Evolutionary conservation across 1,284 basidiomycete genomes (phyloP).

Genomic region (Sphagnurus paluster): DNA sequence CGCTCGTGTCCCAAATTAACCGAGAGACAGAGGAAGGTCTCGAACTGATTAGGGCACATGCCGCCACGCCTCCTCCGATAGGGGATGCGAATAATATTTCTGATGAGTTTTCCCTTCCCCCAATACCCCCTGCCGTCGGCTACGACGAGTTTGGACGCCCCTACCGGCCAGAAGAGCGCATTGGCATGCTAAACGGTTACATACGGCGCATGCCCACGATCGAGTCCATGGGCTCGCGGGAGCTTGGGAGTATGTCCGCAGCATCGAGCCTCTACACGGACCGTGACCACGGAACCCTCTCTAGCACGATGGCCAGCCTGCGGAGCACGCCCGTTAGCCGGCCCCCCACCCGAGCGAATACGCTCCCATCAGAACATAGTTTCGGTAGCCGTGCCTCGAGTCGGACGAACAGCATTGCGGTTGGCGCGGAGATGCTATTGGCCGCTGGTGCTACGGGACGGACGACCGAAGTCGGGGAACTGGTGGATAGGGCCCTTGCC

Average conservation of each 20-base stretch:
- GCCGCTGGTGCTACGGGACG: conserved; percentile 11
- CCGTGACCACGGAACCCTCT: too few species aligned
- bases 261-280: conserved; percentile 26
- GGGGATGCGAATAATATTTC: not conserved
- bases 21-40: conserved; percentile 52
- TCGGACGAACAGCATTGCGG: conserved; percentile 29
- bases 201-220: conserved; percentile 79
- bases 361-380: conserved; percentile 21
- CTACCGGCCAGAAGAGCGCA: conserved; percentile 48
- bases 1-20: conserved; percentile 47
- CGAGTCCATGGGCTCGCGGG: conserved; percentile 67
- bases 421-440: conserved; percentile 25
- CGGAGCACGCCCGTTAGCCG: conserved; percentile 30
- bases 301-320: conserved; percentile 18
- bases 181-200: conserved; percentile 59
- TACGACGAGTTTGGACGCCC: conserved; percentile 48
- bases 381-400: conserved; percentile 30
- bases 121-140: conserved; percentile 30
- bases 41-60: conserved; percentile 32
- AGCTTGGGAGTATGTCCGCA: conserved; percentile 34
- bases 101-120: conserved; percentile 22
- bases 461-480: conserved; percentile 34
- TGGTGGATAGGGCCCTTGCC: conserved; percentile 18
- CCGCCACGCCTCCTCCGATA: conserved; percentile 13
- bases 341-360: conserved; percentile 33